Evolutionary conservation across 192 early-diverging fungal genomes (phyloP).

Genomic region (Lunasporangiospora selenospora): DNA sequence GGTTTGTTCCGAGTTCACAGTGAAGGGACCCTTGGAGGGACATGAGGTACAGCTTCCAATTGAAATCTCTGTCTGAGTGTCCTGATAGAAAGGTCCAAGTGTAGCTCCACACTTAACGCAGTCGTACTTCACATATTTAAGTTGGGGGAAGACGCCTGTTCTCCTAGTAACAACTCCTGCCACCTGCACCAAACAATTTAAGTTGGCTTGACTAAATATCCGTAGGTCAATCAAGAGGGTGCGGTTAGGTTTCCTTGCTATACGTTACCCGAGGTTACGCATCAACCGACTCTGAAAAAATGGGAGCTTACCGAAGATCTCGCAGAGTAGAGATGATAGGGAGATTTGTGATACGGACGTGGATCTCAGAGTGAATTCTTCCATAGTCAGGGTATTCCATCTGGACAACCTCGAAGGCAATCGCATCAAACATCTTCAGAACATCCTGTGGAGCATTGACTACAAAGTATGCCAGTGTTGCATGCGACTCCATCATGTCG

Average conservation of each 20-base stretch:
- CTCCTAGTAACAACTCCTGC: slow-evolving; percentile 92
- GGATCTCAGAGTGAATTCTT: slow-evolving; percentile 89
- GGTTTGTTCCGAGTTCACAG: slow-evolving; percentile 92
- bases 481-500: slow-evolving; percentile 80
- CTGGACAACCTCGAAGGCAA: slow-evolving; percentile 90
- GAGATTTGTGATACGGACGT: slow-evolving; percentile 91
- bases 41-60: slow-evolving; percentile 86
- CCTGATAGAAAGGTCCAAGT: slow-evolving; percentile 95
- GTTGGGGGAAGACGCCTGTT: slow-evolving; percentile 95
- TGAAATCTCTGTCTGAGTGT: slow-evolving; percentile 85
- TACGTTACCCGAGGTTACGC: too few species aligned
- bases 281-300: too few species aligned
- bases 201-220: slow-evolving; percentile 74
- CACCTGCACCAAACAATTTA: slow-evolving; percentile 92
- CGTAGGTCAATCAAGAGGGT: too few species aligned
- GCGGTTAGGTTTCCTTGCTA: too few species aligned
- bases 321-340: slow-evolving; percentile 86
- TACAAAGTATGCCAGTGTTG: slow-evolving; percentile 89
- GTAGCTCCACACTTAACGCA: slow-evolving; percentile 92
- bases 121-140: slow-evolving; percentile 96
- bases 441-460: slow-evolving; percentile 89
- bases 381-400: slow-evolving; percentile 92
- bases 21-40: slow-evolving; percentile 91
- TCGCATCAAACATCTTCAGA: slow-evolving; percentile 90
- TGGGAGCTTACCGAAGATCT: slow-evolving; percentile 65